Evolutionary conservation across 768 basidiomycete genomes (phyloP).

Genomic region (Sporobolomyces pararoseus): DNA sequence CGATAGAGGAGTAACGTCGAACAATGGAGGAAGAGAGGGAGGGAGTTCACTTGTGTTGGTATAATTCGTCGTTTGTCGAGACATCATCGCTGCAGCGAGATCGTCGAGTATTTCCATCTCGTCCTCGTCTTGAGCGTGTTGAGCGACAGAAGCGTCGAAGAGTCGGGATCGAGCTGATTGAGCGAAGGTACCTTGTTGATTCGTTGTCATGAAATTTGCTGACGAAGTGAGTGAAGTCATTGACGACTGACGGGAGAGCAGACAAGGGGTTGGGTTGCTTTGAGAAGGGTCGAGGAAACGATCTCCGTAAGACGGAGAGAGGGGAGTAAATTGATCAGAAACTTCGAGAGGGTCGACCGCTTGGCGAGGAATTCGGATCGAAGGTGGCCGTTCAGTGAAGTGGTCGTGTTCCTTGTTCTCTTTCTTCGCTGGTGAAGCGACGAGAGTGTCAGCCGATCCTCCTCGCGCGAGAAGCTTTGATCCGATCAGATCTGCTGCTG

Average conservation of each 20-base stretch:
- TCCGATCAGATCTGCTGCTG: conserved; percentile 22
- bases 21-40: conserved; percentile 8
- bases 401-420: background rate
- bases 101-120: background rate
- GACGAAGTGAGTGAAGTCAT: conserved; percentile 3
- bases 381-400: conserved; percentile 8
- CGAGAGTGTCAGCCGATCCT: conserved; percentile 12
- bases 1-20: background rate
- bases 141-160: background rate
- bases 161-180: conserved; percentile 4
- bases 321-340: conserved; percentile 9
- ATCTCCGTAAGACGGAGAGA: conserved; percentile 2
- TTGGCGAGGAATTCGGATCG: conserved; percentile 5
- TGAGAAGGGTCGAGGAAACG: conserved; percentile 5
- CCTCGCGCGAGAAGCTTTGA: conserved; percentile 4
- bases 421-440: conserved; percentile 5
- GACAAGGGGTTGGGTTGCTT: background rate
- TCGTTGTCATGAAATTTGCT: conserved; percentile 1
- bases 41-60: background rate
- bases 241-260: background rate
- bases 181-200: background rate
- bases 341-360: background rate
- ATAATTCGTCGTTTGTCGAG: conserved; percentile 6
- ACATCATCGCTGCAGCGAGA: conserved; percentile 6
- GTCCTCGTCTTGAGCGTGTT: conserved; percentile 1